Conservation (phyloP, 331 rosid species). For the Stylosanthes scabra region DNA sequence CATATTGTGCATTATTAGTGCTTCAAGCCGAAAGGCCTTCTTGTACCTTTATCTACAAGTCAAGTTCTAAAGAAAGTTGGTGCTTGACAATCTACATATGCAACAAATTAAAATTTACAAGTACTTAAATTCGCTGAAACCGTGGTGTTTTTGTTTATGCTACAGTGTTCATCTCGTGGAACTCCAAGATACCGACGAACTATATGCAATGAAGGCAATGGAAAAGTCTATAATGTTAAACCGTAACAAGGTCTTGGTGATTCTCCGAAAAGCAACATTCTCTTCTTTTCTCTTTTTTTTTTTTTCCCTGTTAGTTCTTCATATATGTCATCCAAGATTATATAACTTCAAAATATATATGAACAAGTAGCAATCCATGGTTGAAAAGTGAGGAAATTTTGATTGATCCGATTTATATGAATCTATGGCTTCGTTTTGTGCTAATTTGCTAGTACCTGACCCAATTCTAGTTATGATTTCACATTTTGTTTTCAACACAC, state of each 20-base stretch:
- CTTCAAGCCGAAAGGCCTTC: too few relatives aligned
- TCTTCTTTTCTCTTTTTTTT: too few relatives aligned
- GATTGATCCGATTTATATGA: not conserved
- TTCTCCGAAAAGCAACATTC: too few relatives aligned
- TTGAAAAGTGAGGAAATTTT: not conserved
- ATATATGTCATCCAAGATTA: too few relatives aligned
- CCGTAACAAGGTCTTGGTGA: slow-evolving; percentile 81
- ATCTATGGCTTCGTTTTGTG: not conserved
- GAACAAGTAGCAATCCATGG: too few relatives aligned
- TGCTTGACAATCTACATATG: too few relatives aligned
- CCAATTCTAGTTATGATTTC: not conserved
- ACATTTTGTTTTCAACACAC: slow-evolving; percentile 4
- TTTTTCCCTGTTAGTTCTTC: too few relatives aligned
- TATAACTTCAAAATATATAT: too few relatives aligned
- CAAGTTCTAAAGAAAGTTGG: not conserved
- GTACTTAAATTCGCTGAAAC: too few relatives aligned
- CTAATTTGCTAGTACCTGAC: not conserved
- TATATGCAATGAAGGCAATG: slow-evolving; percentile 98
- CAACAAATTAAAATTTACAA: too few relatives aligned
- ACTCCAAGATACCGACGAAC: slow-evolving; percentile 74
- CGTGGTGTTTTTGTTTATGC: slow-evolving; percentile 37
- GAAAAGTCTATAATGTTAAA: slow-evolving; percentile 82
- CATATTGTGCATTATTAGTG: too few relatives aligned
- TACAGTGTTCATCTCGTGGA: slow-evolving; percentile 95
- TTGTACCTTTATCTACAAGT: not conserved